Conservation (phyloP, 2,329 filamentous ascomycete species). For the Monosporascus sp. region DNA sequence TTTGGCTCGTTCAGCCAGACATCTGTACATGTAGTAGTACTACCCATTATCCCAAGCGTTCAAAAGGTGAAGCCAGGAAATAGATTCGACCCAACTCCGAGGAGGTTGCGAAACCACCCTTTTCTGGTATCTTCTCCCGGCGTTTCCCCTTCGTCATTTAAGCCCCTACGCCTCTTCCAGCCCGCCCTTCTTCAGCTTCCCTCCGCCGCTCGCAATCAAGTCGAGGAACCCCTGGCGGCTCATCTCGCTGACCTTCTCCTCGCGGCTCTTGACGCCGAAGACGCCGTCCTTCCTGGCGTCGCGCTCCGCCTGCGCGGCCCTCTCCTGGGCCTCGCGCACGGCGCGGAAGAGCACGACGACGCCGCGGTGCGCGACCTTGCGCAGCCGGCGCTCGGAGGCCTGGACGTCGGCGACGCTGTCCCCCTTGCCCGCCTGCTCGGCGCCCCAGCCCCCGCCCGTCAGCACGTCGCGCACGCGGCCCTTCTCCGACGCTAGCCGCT, state of each 20-base stretch:
- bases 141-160: not conserved
- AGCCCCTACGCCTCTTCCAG: slow-evolving; percentile 49
- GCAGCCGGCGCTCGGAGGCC: slow-evolving; percentile 72
- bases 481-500: slow-evolving; percentile 73
- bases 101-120: not conserved
- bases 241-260: slow-evolving; percentile 91
- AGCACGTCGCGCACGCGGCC: slow-evolving; percentile 86
- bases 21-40: not conserved
- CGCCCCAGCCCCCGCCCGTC: slow-evolving; percentile 40
- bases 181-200: slow-evolving; percentile 52
- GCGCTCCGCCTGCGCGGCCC: slow-evolving; percentile 71
- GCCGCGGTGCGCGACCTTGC: slow-evolving; percentile 86
- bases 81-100: slow-evolving; percentile 5
- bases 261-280: slow-evolving; percentile 71
- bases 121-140: slow-evolving; percentile 21
- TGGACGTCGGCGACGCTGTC: slow-evolving; percentile 44
- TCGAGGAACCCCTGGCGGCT: slow-evolving; percentile 96
- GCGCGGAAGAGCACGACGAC: slow-evolving; percentile 97
- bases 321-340: slow-evolving; percentile 85
- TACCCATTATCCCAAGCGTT: not conserved
- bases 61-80: not conserved
- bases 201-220: slow-evolving; percentile 66
- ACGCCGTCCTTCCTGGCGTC: slow-evolving; percentile 66
- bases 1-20: too few relatives aligned
- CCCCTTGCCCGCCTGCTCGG: slow-evolving; percentile 43